phyloP scores from a whole-genome alignment of 352 stramenopile species.

The Pythium phragmitis region DNA sequence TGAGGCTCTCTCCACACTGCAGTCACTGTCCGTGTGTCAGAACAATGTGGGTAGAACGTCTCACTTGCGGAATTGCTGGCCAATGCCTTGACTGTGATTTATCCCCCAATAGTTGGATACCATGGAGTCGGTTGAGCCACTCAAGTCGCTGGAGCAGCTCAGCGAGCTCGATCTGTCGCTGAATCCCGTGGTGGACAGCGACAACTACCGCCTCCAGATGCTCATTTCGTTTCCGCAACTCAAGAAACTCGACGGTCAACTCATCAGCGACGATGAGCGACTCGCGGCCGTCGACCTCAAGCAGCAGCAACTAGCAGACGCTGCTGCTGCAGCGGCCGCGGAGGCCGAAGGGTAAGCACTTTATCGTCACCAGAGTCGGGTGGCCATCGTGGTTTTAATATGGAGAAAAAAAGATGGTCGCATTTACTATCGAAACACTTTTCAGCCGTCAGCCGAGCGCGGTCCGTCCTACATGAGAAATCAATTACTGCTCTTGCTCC shows the following conservation, averaged over 20 bases:
- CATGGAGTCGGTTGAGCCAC: conserved; percentile 44
- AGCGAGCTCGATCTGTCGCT: conserved; percentile 46
- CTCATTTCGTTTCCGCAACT: conserved; percentile 54
- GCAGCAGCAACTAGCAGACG: conserved; percentile 37
- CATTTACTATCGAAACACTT: conserved; percentile 25
- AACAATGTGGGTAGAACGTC: conserved; percentile 47
- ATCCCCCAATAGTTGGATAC: conserved; percentile 43
- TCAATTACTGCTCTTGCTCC: conserved; percentile 67
- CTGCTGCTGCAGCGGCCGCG: conserved; percentile 27
- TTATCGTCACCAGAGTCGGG: too few relatives aligned
- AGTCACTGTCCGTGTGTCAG: conserved; percentile 45
- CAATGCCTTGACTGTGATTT: neutral
- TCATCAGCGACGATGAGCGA: conserved; percentile 60
- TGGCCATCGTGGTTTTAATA: conserved; percentile 17
- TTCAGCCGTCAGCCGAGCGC: conserved; percentile 6
- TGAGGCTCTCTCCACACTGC: conserved; percentile 45
- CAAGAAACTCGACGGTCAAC: conserved; percentile 56
- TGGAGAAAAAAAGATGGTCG: conserved; percentile 24
- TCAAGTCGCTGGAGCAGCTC: conserved; percentile 42
- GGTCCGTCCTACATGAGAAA: conserved; percentile 21
- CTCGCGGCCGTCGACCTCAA: conserved; percentile 60
- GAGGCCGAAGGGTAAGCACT: conserved; percentile 27
- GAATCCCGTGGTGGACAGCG: conserved; percentile 51
- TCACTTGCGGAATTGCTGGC: neutral
- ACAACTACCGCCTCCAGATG: conserved; percentile 56